Conservation (phyloP, 192 early-diverging fungal species). For the Gamsiella multidivaricata region DNA sequence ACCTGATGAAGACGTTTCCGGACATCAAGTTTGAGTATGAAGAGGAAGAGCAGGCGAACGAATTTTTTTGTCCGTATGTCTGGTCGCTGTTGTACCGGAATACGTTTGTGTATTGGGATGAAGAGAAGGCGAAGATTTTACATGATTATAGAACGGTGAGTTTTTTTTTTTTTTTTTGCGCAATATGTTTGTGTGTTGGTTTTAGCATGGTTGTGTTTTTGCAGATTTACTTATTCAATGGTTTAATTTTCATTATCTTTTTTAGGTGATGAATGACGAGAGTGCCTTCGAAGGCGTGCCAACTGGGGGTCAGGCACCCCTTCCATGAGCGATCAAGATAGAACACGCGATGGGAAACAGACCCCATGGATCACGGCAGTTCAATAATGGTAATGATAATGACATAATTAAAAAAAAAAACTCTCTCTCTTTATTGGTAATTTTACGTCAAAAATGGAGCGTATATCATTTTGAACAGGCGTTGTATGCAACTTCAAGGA, state of each 20-base stretch:
- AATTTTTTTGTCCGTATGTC: slow-evolving; percentile 77
- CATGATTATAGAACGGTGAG: slow-evolving; percentile 55
- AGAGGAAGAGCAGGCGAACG: slow-evolving; percentile 63
- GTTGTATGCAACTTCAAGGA: too few species aligned
- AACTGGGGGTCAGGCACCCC: slow-evolving; percentile 9
- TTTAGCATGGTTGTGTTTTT: neutral
- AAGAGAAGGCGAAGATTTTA: slow-evolving; percentile 64
- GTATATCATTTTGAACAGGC: too few species aligned
- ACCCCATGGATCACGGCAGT: too few species aligned
- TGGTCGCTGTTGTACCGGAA: slow-evolving; percentile 71
- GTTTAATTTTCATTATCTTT: neutral
- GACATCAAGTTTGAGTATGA: slow-evolving; percentile 79
- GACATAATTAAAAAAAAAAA: neutral
- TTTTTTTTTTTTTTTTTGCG: neutral
- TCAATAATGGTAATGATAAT: neutral
- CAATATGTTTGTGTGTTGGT: neutral
- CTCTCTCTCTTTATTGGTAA: too few species aligned
- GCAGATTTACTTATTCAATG: neutral
- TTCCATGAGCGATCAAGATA: neutral
- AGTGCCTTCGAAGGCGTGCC: slow-evolving; percentile 38
- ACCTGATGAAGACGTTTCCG: slow-evolving; percentile 65
- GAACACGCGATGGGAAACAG: neutral
- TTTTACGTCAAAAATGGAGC: too few species aligned
- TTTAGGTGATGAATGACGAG: slow-evolving; percentile 42
- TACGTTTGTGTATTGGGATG: slow-evolving; percentile 78